Percentiles rank a stretch among this genome's conserved stretches.
Evolutionary conservation across 306 rosid genomes (phyloP).

Genomic region (Aeschynomene evenia): DNA sequence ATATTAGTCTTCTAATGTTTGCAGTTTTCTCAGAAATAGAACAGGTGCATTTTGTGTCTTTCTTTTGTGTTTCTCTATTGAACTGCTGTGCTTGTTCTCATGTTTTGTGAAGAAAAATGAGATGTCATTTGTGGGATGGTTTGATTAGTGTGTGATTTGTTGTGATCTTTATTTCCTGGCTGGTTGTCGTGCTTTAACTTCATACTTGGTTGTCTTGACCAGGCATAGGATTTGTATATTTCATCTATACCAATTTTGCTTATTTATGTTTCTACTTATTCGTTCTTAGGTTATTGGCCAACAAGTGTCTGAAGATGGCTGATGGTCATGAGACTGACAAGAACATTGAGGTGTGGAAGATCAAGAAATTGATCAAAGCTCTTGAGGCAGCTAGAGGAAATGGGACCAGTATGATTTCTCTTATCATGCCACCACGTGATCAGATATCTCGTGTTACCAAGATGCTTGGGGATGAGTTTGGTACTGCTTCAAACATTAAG

Average conservation of each 20-base stretch:
- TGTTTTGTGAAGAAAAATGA: background rate
- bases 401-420: slow-evolving; percentile 94
- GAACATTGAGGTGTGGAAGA: slow-evolving; percentile 92
- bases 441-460: slow-evolving; percentile 85
- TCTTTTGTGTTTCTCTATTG: background rate
- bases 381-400: slow-evolving; percentile 92
- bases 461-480: slow-evolving; percentile 95
- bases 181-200: background rate
- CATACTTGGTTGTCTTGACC: background rate
- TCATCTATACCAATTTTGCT: background rate
- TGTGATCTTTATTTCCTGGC: background rate
- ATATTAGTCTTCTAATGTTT: background rate
- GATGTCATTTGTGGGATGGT: background rate
- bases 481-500: slow-evolving; percentile 88
- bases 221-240: background rate
- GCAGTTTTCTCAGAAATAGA: background rate
- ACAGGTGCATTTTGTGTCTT: background rate
- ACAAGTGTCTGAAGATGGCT: slow-evolving; percentile 48
- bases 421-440: slow-evolving; percentile 92
- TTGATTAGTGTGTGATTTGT: background rate
- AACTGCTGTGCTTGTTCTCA: background rate
- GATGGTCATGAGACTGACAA: slow-evolving; percentile 82
- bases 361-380: slow-evolving; percentile 83
- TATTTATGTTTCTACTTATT: slow-evolving; percentile 6
- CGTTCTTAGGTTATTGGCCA: slow-evolving; percentile 25